Conservation (phyloP, 1,284 basidiomycete species). For the Puccinia horiana region DNA sequence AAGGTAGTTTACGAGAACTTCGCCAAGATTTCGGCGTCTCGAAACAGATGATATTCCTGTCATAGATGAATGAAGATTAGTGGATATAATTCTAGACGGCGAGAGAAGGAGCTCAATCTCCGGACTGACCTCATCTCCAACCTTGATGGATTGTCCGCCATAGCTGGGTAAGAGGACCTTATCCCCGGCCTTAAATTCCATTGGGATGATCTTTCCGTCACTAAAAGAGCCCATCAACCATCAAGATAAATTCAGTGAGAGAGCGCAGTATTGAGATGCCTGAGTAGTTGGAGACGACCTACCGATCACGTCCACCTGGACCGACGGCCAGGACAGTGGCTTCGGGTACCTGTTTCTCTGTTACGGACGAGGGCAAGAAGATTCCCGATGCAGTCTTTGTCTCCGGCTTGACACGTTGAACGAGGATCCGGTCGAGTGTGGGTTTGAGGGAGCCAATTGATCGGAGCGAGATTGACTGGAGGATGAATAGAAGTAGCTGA, state of each 20-base stretch:
- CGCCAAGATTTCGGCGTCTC: conserved; percentile 91
- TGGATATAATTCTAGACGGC: background rate
- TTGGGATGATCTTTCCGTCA: conserved; percentile 76
- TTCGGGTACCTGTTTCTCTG: conserved; percentile 81
- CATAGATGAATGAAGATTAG: conserved; percentile 7
- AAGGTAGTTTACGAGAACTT: conserved; percentile 69
- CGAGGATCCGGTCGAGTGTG: conserved; percentile 91
- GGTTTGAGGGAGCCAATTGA: conserved; percentile 88
- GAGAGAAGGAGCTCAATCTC: background rate
- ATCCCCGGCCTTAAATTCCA: conserved; percentile 82
- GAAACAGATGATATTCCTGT: conserved; percentile 93
- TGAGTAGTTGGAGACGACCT: background rate
- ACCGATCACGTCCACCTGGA: conserved; percentile 81
- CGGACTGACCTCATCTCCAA: conserved; percentile 85
- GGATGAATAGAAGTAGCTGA: background rate
- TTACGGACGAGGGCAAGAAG: conserved; percentile 86
- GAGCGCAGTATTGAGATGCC: background rate
- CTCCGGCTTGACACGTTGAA: conserved; percentile 90
- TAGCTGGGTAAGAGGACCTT: conserved; percentile 89
- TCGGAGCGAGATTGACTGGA: conserved; percentile 24
- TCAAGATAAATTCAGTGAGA: background rate
- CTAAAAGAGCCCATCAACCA: background rate
- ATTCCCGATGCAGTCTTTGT: conserved; percentile 93
- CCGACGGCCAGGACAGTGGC: conserved; percentile 95
- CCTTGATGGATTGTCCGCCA: conserved; percentile 93